phyloP scores from a whole-genome alignment of 257 asterid species.

The Nemophila menziesii region DNA sequence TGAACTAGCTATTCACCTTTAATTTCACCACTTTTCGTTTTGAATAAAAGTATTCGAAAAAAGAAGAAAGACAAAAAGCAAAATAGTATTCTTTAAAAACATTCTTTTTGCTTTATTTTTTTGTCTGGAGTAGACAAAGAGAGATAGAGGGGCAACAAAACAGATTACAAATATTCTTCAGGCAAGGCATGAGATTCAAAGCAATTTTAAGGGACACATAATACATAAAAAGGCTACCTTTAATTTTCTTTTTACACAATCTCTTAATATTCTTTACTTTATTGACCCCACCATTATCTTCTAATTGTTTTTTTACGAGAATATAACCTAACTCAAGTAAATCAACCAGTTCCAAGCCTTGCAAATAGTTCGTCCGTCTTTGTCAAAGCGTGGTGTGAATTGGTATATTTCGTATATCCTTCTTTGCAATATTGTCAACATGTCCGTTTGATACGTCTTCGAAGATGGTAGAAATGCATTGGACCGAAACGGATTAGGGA shows the following conservation, averaged over 20 bases:
- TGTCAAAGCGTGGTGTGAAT: too few species aligned
- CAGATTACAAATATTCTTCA: slow-evolving; percentile 14
- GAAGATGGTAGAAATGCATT: too few species aligned
- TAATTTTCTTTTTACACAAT: slow-evolving; percentile 40
- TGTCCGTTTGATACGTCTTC: too few species aligned
- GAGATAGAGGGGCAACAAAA: slow-evolving; percentile 4
- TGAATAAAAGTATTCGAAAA: slow-evolving; percentile 1
- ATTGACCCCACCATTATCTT: slow-evolving; percentile 9
- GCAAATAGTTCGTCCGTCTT: too few species aligned
- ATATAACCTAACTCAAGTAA: too few species aligned
- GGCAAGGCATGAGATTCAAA: slow-evolving; percentile 28
- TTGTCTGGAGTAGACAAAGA: slow-evolving; percentile 19
- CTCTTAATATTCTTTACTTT: slow-evolving; percentile 14
- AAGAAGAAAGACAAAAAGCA: slow-evolving; percentile 8
- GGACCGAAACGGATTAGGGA: too few species aligned
- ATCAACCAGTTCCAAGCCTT: too few species aligned
- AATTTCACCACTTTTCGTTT: background rate
- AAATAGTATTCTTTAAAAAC: slow-evolving; percentile 31
- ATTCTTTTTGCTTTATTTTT: slow-evolving; percentile 27
- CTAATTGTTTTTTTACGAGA: too few species aligned
- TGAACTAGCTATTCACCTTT: too few species aligned
- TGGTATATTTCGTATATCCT: too few species aligned
- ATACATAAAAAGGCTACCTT: slow-evolving; percentile 22
- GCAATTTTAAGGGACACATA: slow-evolving; percentile 15
- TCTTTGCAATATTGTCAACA: too few species aligned